These are phyloP conservation scores for Hirsutella rhossiliensis DNA, from an alignment of 2,329 filamentous ascomycete genomes.

Conservation along the genomic window DNA sequence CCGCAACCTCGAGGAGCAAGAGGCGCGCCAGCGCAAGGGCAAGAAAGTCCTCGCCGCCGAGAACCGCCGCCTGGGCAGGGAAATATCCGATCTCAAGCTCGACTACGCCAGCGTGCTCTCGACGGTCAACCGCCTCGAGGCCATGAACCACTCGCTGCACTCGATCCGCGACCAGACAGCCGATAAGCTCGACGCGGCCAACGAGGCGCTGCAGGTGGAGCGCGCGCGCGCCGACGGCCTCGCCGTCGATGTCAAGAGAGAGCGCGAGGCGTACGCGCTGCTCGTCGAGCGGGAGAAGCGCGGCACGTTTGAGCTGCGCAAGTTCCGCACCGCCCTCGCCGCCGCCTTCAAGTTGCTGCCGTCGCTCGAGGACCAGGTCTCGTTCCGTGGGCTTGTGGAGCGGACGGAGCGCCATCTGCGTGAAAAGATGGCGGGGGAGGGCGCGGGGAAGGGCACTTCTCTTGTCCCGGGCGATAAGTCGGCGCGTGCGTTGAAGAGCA, in stretches of 20 bases:
- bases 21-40: too few species aligned
- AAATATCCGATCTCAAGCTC: too few species aligned
- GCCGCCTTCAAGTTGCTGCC: slow-evolving; percentile 4
- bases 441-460: too few species aligned
- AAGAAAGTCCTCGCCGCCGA: too few species aligned
- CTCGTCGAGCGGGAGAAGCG: neutral
- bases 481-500: too few species aligned
- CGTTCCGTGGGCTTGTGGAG: neutral
- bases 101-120: too few species aligned
- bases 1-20: too few species aligned
- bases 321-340: slow-evolving; percentile 3
- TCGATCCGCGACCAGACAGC: neutral
- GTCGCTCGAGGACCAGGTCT: neutral
- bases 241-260: neutral
- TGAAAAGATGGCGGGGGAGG: neutral
- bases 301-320: neutral
- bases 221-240: neutral
- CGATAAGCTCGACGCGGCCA: neutral
- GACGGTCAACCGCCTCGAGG: too few species aligned
- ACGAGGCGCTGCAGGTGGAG: neutral
- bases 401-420: slow-evolving; percentile 1
- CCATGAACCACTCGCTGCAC: too few species aligned
- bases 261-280: neutral
- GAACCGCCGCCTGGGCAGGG: too few species aligned
- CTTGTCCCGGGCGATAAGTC: too few species aligned